phyloP scores from a whole-genome alignment of 106 monocot species.

The Amphibolis antarctica region DNA sequence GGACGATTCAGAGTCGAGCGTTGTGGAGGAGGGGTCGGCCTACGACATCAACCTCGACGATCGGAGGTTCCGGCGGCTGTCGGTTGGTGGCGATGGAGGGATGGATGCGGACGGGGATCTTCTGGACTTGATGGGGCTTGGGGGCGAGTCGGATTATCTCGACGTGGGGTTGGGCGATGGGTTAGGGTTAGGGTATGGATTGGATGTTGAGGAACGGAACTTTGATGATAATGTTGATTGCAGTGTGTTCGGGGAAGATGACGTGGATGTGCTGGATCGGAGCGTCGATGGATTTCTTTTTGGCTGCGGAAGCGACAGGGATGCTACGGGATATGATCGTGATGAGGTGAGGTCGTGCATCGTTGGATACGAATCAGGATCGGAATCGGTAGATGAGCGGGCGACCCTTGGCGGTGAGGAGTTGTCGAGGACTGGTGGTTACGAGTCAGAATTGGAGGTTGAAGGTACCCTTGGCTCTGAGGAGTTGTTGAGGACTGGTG shows the following conservation, averaged over 20 bases:
- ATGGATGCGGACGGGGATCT: too few relatives aligned
- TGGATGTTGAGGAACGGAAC: not conserved
- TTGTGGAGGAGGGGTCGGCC: not conserved
- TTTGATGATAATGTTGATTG: not conserved
- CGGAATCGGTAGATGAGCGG: slow-evolving; percentile 14
- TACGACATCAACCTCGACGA: not conserved
- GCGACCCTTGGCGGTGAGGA: too few relatives aligned
- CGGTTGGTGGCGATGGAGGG: not conserved
- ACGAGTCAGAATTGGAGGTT: too few relatives aligned
- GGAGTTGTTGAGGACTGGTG: slow-evolving; percentile 14
- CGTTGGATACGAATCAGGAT: slow-evolving; percentile 26
- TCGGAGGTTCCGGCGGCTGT: not conserved
- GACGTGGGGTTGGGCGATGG: not conserved
- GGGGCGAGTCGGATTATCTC: not conserved
- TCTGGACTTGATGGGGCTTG: not conserved
- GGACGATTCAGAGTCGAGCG: not conserved
- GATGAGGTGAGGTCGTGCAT: slow-evolving; percentile 11
- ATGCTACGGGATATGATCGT: slow-evolving; percentile 8
- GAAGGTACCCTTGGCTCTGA: too few relatives aligned
- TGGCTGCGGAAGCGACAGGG: slow-evolving; percentile 3
- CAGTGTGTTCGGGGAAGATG: not conserved
- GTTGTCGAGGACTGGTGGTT: too few relatives aligned
- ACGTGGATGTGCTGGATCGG: slow-evolving; percentile 1
- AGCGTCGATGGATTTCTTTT: slow-evolving; percentile 21
- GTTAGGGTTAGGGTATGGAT: not conserved